These are phyloP conservation scores for Parathielavia hyrcaniae DNA, from an alignment of 495 filamentous ascomycete species.

Conservation along the genomic window DNA sequence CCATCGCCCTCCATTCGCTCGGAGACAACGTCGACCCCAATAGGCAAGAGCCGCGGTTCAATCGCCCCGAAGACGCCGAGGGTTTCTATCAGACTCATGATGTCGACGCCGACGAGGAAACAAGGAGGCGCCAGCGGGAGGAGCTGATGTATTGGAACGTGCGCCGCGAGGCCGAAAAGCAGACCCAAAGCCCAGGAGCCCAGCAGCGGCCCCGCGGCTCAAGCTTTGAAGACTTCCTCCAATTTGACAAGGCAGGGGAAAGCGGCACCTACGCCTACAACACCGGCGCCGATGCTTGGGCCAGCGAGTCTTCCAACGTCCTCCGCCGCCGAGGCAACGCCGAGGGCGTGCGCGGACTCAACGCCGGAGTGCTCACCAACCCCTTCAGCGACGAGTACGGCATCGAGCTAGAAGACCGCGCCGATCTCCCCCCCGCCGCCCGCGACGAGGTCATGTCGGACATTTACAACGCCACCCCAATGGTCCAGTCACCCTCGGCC, in stretches of 20 bases:
- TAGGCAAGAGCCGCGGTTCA: constrained; percentile 48
- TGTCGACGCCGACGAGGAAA: constrained; percentile 63
- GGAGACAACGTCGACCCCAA: constrained; percentile 67
- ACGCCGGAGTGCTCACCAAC: constrained; percentile 50
- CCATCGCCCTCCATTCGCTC: constrained; percentile 66
- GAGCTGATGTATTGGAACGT: constrained; percentile 68
- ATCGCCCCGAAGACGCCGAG: constrained; percentile 53
- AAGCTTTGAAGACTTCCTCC: constrained; percentile 52
- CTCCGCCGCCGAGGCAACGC: constrained; percentile 42
- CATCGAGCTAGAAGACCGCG: constrained; percentile 43
- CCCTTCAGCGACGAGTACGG: constrained; percentile 55
- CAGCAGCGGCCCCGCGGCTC: constrained; percentile 27
- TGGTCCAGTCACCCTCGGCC: constrained; percentile 19
- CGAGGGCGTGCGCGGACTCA: constrained; percentile 46
- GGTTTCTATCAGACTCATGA: constrained; percentile 48
- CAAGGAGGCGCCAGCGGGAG: constrained; percentile 58
- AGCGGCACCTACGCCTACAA: constrained; percentile 49
- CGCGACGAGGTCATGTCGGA: constrained; percentile 45
- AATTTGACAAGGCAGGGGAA: constrained; percentile 38
- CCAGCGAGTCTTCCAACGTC: constrained; percentile 32
- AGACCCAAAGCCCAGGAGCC: constrained; percentile 23
- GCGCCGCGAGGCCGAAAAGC: constrained; percentile 31
- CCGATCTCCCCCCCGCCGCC: constrained; percentile 33
- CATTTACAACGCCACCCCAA: constrained; percentile 49
- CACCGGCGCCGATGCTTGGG: constrained; percentile 37